Evolutionary conservation across 306 rosid genomes (phyloP), one percentile per base, ranked within the genome.

Genomic region (Gleditsia sinensis): DNA sequence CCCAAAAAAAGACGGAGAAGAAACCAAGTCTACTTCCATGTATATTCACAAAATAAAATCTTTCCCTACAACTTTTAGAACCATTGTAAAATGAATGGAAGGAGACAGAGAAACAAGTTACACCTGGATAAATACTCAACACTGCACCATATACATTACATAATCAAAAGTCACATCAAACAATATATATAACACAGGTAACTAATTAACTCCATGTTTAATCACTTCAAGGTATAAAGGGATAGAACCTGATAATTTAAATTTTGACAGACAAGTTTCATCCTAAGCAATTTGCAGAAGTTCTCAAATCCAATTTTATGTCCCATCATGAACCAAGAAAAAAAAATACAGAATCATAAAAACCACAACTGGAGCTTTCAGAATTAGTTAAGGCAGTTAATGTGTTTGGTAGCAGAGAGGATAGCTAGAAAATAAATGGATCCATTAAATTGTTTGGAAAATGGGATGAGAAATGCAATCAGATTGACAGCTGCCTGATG

Each of bases 401-500:
- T 7, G 21, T 6, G 66, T 59, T 58, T 4, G 16, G 25, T 7
- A 57, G 3, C 39, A 27, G 24, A 48, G 24, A 17, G 10, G 63
- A 65, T 46, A 32, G 39, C 63, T n/a, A 59, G 53, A 76, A 36
- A 65, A 17, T 6, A 48, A 67, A 59, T 1, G 63, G 42, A 61
- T 8, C 9, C 46, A 17, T 17, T 11, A 11, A 13, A 68, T 63
- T 40, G 83, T 69, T 74, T 55, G 70, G 49, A 49, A 48, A 24
- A n/a, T 27, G 46, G 53, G 71, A 55, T 55, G 51, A 39, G 70
- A 45, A 69, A 63, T 74, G 61, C 72, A 32, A 72, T 76, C 72
- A 72, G 4, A 78, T 27, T 37, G 71, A 49, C 43, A 61, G 77
- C 45, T 68, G 37, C 63, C 43, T 42, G 27, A 33, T n/a, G 32